Base-by-base conservation (phyloP, 2,329 filamentous ascomycete species). In the Coleophoma crateriformis region DNA sequence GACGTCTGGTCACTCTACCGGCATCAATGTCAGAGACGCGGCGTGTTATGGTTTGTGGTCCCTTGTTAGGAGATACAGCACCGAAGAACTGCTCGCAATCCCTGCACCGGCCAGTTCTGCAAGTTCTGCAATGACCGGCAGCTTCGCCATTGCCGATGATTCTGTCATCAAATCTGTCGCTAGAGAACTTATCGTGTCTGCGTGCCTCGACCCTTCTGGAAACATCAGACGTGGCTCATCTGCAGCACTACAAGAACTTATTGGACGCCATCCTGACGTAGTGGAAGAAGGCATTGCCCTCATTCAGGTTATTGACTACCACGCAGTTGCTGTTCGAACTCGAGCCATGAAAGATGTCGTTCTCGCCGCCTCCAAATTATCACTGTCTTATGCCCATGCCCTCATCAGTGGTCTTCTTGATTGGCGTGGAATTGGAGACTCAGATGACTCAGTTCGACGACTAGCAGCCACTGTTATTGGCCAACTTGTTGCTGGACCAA, bases 21-120 rank as follows among this genome's bases (percentile, higher is more conserved):
- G 94, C 2, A 86, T 88, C 1, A 96, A 95, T 58, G 91, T 99
- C 14, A 82, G 94, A 43, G 94, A 99, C 70, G 92, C 94, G 12
- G 90, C 94, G 3, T 96, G 91, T 65, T 99, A 97, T 65, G 94
- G 94, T 7, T 85, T 97, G 20, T 99, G 94, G 94, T 87, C 91
- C 1, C 67, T 97, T 7, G 89, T 92, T 19, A 80, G 94, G 49
- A 85, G 92, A 48, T 99, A 97, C 61, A 84, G 81, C 1, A 96
- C 90, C 0, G 63, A 73, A 0, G 92, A 97, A 65, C 75, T 97
- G 7, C 73, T 86, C 11, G 73, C 13, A 38, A 38, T 38, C 15
- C 14, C 74, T 0, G 78, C 95, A 1, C 71, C 80, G 1, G 72
- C 72, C 2, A 50, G 14, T 50, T 27, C 27, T 27, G 27, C 27